phyloP scores from a whole-genome alignment of 441 rosid genomes.

The Metrosideros polymorpha region DNA sequence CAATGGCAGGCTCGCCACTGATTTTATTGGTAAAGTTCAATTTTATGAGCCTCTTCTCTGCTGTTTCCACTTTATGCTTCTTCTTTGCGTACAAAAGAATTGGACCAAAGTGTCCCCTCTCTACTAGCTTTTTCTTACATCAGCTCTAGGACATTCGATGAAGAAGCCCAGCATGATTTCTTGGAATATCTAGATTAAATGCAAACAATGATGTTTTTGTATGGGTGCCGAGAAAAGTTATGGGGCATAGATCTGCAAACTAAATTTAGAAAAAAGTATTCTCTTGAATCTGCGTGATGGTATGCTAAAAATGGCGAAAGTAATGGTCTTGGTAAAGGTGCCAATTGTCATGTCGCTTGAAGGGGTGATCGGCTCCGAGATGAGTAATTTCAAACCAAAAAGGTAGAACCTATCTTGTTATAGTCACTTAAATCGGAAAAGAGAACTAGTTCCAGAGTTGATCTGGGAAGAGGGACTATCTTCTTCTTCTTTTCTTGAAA shows the following conservation, averaged over 20 bases:
- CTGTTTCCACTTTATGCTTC: neutral
- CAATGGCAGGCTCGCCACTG: conserved; percentile 75
- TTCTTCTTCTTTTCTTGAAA: neutral
- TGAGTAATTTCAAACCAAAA: neutral
- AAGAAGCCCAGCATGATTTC: neutral
- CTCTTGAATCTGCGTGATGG: neutral
- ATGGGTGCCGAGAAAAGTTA: neutral
- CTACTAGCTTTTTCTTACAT: neutral
- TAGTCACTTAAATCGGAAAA: accelerated
- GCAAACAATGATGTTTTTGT: neutral
- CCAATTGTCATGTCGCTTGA: neutral
- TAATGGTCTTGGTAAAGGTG: neutral
- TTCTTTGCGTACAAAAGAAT: neutral
- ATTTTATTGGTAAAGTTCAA: conserved; percentile 49
- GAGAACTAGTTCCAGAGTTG: neutral
- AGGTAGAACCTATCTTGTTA: accelerated
- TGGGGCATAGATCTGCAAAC: neutral
- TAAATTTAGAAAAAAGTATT: neutral
- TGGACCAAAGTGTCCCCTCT: neutral
- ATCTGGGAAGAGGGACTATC: neutral
- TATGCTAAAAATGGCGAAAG: neutral
- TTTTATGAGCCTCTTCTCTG: neutral
- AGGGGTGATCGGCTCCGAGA: neutral
- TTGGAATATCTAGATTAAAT: neutral
- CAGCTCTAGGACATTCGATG: neutral